Evolutionary conservation across 1,284 basidiomycete species (phyloP), one percentile per base, ranked within the genome.

Genomic region (Rhodotorula sp.): DNA sequence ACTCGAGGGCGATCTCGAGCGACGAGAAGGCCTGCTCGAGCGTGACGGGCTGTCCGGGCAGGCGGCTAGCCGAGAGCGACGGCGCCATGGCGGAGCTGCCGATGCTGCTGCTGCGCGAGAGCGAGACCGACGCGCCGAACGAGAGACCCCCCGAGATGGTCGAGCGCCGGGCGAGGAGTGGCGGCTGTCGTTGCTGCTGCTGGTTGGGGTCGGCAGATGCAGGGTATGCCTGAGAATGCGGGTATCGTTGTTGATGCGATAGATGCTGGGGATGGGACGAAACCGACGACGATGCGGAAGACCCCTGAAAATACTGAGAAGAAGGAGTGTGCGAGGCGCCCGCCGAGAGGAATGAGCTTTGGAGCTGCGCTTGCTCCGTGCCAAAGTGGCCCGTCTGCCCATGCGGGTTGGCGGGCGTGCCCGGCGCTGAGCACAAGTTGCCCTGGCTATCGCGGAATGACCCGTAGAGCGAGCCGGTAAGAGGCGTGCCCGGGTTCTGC

Each of bases 121-220:
- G 55, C 22, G 44, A 27, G 27, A 22, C 27, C 30, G 46, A 20
- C n/a, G 36, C 47, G 29, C 32, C 19, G 61, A 72, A 74, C 4
- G 73, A 66, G 9, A 66, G 57, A 20, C 70, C 73, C 30, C 73
- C 73, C 19, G 73, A 74, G 59, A 74, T 74, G 27, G 70, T 74
- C 5, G 67, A 62, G 32, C 73, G 67, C 8, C 73, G 67, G 36
- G 27, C 48, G 27, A 20, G 19, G 13, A n/a, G 49, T 34, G 48
- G 47, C 57, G 30, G 55, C 34, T n/a, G 27, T 22, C 54, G 51
- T 30, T 62, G 59, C 34, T 53, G 51, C 49, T 44, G 60, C 19
- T 44, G 27, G 10, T 56, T 27, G 11, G 32, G 47, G 29, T 20
- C 9, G 20, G 57, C 57, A 1, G 39, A 44, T 30, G 44, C 47